Conservation (phyloP, 2,329 filamentous ascomycete species). For the Aspergillus neotritici region DNA sequence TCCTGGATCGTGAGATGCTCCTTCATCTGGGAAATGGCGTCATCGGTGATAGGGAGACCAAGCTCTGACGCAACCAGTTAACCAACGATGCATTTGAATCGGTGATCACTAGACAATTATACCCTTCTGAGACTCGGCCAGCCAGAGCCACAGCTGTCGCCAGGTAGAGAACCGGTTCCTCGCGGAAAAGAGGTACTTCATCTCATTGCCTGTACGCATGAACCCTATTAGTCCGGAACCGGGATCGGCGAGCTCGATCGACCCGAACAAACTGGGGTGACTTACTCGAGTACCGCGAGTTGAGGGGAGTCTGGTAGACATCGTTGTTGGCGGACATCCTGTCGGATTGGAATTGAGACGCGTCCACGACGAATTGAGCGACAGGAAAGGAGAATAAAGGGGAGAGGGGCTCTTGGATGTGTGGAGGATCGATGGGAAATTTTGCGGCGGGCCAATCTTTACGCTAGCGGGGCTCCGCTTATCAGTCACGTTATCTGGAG, state of each 20-base stretch:
- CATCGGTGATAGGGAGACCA: constrained; percentile 64
- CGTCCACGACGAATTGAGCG: constrained; percentile 17
- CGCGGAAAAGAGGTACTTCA: constrained; percentile 74
- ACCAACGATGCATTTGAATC: constrained; percentile 10
- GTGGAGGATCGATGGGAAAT: constrained; percentile 23
- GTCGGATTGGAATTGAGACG: constrained; percentile 17
- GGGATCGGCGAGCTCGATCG: not conserved
- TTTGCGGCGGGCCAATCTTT: constrained; percentile 19
- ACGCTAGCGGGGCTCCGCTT: constrained; percentile 29
- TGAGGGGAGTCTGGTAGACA: constrained; percentile 62
- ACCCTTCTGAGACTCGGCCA: constrained; percentile 70
- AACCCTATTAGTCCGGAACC: constrained; percentile 11
- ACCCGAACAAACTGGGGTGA: constrained; percentile 8
- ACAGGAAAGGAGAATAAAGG: constrained; percentile 10
- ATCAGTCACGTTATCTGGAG: constrained; percentile 34
- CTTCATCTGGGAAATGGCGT: constrained; percentile 72
- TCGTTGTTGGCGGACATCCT: constrained; percentile 44
- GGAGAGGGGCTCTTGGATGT: constrained; percentile 11
- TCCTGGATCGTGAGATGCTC: constrained; percentile 70
- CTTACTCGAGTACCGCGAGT: constrained; percentile 64
- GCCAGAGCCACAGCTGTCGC: constrained; percentile 78
- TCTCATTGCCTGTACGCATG: constrained; percentile 49
- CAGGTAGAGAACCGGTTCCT: constrained; percentile 70
- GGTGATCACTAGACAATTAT: constrained; percentile 8
- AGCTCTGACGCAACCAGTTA: constrained; percentile 50